A percentile compares a stretch with the other conserved stretches of the same genome.
phyloP scores from a whole-genome alignment of 345 rosid species.

The Viola odorata region DNA sequence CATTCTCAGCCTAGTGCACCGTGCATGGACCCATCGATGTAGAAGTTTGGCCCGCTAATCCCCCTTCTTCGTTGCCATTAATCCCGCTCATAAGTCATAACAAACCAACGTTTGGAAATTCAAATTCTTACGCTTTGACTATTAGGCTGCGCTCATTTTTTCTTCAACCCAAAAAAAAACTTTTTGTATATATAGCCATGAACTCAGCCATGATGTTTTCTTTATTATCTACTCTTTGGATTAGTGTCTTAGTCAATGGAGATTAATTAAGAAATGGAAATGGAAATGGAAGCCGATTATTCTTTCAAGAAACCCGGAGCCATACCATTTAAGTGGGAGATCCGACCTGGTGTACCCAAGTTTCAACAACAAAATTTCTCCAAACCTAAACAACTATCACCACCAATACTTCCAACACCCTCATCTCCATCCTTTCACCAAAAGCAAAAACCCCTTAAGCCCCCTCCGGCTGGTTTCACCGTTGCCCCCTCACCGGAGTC shows the following conservation, averaged over 20 bases:
- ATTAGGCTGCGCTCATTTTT: background rate
- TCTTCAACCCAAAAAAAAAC: background rate
- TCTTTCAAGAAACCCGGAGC: slow-evolving; percentile 75
- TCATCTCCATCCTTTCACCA: slow-evolving; percentile 21
- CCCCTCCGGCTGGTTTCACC: slow-evolving; percentile 48
- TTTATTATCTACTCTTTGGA: too few relatives aligned
- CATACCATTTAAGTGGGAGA: slow-evolving; percentile 92
- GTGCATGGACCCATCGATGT: slow-evolving; percentile 13
- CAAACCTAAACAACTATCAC: slow-evolving; percentile 8
- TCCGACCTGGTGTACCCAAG: slow-evolving; percentile 94
- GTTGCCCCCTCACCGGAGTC: slow-evolving; percentile 32
- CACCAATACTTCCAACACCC: slow-evolving; percentile 24
- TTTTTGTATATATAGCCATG: background rate
- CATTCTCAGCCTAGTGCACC: too few relatives aligned
- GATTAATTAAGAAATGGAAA: too few relatives aligned
- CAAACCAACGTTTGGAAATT: background rate
- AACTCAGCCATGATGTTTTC: too few relatives aligned
- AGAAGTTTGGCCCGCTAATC: slow-evolving; percentile 27
- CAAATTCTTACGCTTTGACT: too few relatives aligned
- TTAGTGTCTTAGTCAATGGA: too few relatives aligned
- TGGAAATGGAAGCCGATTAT: slow-evolving; percentile 44
- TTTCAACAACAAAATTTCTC: slow-evolving; percentile 24
- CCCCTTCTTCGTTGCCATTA: slow-evolving; percentile 41
- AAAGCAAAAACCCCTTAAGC: slow-evolving; percentile 46
- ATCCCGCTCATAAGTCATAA: slow-evolving; percentile 32